Base-by-base conservation (phyloP, 2,329 filamentous ascomycete species). In the Ceratocystis cubensis region DNA sequence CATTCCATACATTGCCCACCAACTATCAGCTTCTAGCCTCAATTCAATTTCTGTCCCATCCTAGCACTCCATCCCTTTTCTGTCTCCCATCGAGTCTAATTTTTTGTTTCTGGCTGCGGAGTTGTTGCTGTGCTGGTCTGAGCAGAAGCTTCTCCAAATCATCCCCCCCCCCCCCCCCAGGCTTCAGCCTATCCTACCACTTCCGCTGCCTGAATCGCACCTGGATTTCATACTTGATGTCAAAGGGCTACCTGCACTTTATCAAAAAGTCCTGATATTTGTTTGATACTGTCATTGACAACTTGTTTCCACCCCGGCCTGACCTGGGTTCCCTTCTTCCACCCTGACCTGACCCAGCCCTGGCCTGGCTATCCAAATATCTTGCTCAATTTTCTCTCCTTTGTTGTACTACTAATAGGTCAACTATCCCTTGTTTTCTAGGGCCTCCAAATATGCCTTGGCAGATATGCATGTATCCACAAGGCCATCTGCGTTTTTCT, bases 311-410 rank as follows among this genome's bases (percentile, higher is more conserved):
- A 30, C n/a, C 56, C 30, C 25, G 22, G 20, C 50, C 50, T 56
- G 20, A 6, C 53, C 53, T 57, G 53, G 17, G 28, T 28, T 28
- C 28, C 28, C 28, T 28, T 28, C 28, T 56, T 10, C 2, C 45
- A n/a, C 45, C 45, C n/a, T 50, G 46, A 50, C 20, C 46, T 50
- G n/a, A n/a, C 1, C 15, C 10, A 10, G 20, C 25, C 56, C n/a
- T 30, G 28, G 56, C 56, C 48, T 25, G 17, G 48, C 20, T 15
- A 20, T 53, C 48, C 28, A 59, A 59, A n/a, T 59, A 17, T 59
- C 25, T 59, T 37, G 33, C 56, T 7, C 15, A 59, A 37, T 59
- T n/a, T 37, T 28, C 56, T 48, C 50, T 59, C 56, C 56, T 59
- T 33, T 37, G 15, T n/a, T 30, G 5, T 37, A 41, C 28, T 37